Evolutionary conservation across 2,329 filamentous ascomycete species (phyloP), one percentile per base, ranked within the genome.

Genomic region (Aureobasidium sp.): DNA sequence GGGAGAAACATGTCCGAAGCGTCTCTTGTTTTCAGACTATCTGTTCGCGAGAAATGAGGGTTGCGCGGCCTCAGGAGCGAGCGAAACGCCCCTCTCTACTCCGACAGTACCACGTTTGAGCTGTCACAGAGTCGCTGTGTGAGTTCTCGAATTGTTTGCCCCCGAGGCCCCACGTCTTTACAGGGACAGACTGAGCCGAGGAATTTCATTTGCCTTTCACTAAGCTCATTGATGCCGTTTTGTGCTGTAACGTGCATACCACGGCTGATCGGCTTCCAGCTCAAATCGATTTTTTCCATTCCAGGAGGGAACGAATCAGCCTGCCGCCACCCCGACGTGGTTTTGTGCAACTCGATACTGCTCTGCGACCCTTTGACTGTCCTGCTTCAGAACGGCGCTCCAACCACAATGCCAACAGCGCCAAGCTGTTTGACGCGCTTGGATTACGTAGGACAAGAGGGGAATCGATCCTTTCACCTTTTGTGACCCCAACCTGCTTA

Each of bases 371-470:
- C 11, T 39, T 5, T 6, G n/a, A 36, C 20, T 17, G 20, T 36
- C 34, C 25, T 52, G 48, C 48, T 25, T 22, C 48, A 25, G 7
- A 52, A 52, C 5, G 9, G 9, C 29, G 36, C 9, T 14, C 14
- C 9, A 22, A 51, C 25, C 20, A 20, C 39, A n/a, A 39, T 39
- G 31, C 49, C 49, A 52, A 39, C 20, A 14, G 1, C n/a, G 49
- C 49, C 49, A 52, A 52, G 49, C 25, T 27, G 34, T 52, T 52
- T 27, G 49, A 52, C 14, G 34, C 22, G 12, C 51, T 55, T 55
- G 51, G 37, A 55, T 55, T 55, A 55, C 51, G 51, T 55, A 42
- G 37, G 51, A 17, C 37, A 55, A 55, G 49, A 55, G 17, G 20
- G 29, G 5, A 37, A 22, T 41, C 37, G 51, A 55, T 41, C 49